Conservation (phyloP, 2,329 filamentous ascomycete species). For the Pseudodiploospora longispora region DNA sequence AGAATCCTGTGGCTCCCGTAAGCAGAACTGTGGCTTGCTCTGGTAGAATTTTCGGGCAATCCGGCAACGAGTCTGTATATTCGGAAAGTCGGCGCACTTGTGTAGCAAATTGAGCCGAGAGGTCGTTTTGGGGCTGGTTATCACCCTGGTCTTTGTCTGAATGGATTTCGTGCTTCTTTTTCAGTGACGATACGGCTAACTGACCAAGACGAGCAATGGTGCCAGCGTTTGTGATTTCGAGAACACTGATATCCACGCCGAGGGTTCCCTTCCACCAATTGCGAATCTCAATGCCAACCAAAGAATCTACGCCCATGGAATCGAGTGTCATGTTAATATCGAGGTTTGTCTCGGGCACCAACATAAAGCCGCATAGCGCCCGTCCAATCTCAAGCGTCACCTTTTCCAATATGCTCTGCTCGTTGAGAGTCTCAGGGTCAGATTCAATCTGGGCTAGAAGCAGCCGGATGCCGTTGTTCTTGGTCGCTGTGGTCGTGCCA, state of each 20-base stretch:
- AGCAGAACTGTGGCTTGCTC: constrained; percentile 9
- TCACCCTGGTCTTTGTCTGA: background rate
- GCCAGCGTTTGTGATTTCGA: constrained; percentile 7
- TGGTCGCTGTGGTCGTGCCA: background rate
- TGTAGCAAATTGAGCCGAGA: too few species aligned
- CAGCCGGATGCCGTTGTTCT: background rate
- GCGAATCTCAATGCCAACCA: constrained; percentile 12
- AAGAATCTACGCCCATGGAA: constrained; percentile 11
- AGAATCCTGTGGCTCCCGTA: constrained; percentile 13
- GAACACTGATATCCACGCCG: constrained; percentile 6
- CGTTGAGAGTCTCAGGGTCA: constrained; percentile 6
- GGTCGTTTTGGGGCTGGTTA: too few species aligned
- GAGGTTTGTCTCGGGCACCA: constrained; percentile 4
- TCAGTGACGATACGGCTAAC: background rate
- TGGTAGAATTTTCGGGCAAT: background rate
- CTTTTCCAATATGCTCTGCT: constrained; percentile 7
- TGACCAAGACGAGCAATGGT: background rate
- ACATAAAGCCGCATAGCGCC: constrained; percentile 7
- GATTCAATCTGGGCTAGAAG: background rate
- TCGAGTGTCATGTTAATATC: constrained; percentile 7
- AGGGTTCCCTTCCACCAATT: constrained; percentile 13
- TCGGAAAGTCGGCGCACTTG: too few species aligned
- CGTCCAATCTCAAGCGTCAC: constrained; percentile 9
- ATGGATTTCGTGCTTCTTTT: background rate
- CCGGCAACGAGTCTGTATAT: too few species aligned